Evolutionary conservation across 1,139 yeast genomes (phyloP).

Genomic region (Tardiomyces digboiensis): DNA sequence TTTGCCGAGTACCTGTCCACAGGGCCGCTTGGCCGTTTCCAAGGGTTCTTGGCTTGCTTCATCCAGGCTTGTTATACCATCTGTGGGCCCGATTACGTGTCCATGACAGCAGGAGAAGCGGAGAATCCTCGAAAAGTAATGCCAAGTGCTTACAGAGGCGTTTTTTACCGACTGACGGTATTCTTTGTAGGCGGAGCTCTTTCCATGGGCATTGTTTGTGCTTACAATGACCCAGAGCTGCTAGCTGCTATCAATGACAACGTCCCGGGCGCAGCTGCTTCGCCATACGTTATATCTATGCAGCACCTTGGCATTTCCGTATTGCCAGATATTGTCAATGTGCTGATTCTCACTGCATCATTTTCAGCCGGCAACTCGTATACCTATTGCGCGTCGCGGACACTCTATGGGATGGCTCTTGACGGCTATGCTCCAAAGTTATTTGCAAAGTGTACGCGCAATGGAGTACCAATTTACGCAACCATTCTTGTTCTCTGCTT

Average conservation of each 20-base stretch:
- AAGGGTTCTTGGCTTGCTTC: conserved; percentile 60
- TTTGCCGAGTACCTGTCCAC: conserved; percentile 45
- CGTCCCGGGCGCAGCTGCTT: conserved; percentile 50
- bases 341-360: conserved; percentile 49
- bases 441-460: conserved; percentile 35
- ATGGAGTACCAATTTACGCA: conserved; percentile 52
- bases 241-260: conserved; percentile 34
- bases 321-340: conserved; percentile 57
- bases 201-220: conserved; percentile 50
- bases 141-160: conserved; percentile 73
- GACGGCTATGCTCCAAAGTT: conserved; percentile 43
- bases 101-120: conserved; percentile 77
- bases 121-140: conserved; percentile 66
- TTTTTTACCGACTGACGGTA: conserved; percentile 58
- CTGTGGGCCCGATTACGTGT: conserved; percentile 79
- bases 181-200: conserved; percentile 58
- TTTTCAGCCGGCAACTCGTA: conserved; percentile 70
- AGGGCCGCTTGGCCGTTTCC: conserved; percentile 56
- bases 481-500: conserved; percentile 38
- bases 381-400: conserved; percentile 52
- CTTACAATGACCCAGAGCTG: conserved; percentile 40
- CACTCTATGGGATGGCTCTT: conserved; percentile 50
- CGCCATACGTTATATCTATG: conserved; percentile 61
- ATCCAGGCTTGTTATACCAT: conserved; percentile 61
- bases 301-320: conserved; percentile 40